phyloP scores from a whole-genome alignment of 768 basidiomycete species.

The Flagelloscypha sp. region DNA sequence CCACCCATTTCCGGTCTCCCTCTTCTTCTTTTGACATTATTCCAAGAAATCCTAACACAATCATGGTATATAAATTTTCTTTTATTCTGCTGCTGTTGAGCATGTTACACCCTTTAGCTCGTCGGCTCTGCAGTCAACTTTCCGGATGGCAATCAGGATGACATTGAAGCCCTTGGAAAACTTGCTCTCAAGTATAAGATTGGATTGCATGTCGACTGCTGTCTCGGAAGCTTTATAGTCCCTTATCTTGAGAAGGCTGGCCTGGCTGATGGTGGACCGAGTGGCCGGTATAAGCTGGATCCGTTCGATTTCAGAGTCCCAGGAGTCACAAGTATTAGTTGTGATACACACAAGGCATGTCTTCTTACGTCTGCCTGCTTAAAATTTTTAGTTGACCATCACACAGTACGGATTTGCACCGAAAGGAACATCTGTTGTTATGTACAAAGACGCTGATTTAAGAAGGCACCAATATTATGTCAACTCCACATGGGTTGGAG shows the following conservation, averaged over 20 bases:
- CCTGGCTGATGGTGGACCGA: conserved; percentile 45
- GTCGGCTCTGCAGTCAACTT: conserved; percentile 85
- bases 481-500: conserved; percentile 75
- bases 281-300: conserved; percentile 46
- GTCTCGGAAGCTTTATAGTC: conserved; percentile 88
- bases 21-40: conserved; percentile 4
- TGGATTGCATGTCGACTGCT: conserved; percentile 92
- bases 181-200: conserved; percentile 70
- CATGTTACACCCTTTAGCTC: conserved; percentile 34
- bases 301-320: conserved; percentile 87
- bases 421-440: conserved; percentile 91
- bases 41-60: conserved; percentile 75
- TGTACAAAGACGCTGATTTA: conserved; percentile 79
- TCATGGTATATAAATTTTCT: conserved; percentile 47
- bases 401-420: conserved; percentile 86
- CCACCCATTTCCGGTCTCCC: conserved; percentile 1
- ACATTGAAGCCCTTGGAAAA: conserved; percentile 69
- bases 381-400: conserved; percentile 7
- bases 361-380: background rate
- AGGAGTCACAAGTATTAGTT: conserved; percentile 91
- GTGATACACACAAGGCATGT: conserved; percentile 87
- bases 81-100: background rate
- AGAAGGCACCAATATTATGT: conserved; percentile 83
- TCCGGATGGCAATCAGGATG: conserved; percentile 80
- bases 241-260: conserved; percentile 84